Base-by-base conservation (phyloP, 805 yeast genomes). In the Kodamaea jinghongensis region DNA sequence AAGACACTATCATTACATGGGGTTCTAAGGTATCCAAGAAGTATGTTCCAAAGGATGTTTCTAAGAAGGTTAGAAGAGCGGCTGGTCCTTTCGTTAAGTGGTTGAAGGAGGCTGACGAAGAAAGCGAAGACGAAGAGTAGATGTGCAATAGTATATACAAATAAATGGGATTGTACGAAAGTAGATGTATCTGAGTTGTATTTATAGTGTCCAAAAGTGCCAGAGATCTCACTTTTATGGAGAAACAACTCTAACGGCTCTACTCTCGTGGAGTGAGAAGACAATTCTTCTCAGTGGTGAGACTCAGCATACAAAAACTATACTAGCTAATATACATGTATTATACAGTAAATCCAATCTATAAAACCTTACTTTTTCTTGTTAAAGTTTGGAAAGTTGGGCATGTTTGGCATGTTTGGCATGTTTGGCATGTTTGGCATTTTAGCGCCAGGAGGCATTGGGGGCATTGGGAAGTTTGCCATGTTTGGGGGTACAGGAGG, bases 71-170 rank as follows among this genome's bases (percentile, higher is more conserved):
- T 37, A 86, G 96, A 67, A 86, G 82, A 67, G 93, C 96, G 33
- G 97, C 97, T 45, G 90, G 89, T 68, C 96, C 98, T 22, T 93
- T 93, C 69, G 71, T 93, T 48, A 81, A 84, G 50, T 93, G 99
- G 99, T 78, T 93, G 51, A 83, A 88, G 59, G 90, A 86, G 64
- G 98, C 99, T 45, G 96, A 88, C 52, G 83, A 81, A 60, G 91
- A 83, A 48, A 31, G 27, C 8, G 75, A 76, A 49, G 86, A 79
- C 50, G 83, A 79, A 34, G 87, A 81, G 49, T 78, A 38, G 23
- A 8, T 20, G 23, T 20, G 23, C 23, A 20, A 20, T 8, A 20
- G 23, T 20, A 20, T 20, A 20, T 20, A 20, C n/a, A 20, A 20
- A 20, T 20, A 20, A 20, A 20, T 20, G 23, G 23, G 8, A 6